Evolutionary conservation across 257 asterid species (phyloP).

Genomic region (Paraleonurus japonicus): DNA sequence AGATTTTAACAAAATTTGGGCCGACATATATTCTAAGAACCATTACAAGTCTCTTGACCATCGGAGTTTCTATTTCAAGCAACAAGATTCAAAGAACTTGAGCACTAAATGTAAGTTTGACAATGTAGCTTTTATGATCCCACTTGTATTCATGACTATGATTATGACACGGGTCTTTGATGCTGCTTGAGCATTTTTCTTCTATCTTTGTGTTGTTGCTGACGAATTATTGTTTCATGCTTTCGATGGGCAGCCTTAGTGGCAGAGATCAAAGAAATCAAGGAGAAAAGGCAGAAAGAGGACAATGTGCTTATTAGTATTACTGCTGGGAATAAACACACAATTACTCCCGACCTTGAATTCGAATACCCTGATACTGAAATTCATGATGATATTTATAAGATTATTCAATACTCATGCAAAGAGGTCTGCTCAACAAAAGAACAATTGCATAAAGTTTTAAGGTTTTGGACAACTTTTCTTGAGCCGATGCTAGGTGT

Average conservation of each 20-base stretch:
- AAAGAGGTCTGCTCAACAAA: constrained; percentile 85
- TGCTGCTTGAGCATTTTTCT: not conserved
- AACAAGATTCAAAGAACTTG: constrained; percentile 69
- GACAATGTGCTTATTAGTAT: constrained; percentile 60
- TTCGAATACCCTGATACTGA: constrained; percentile 71
- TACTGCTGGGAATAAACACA: constrained; percentile 72
- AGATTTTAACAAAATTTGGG: constrained; percentile 70
- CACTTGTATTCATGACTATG: constrained; percentile 2
- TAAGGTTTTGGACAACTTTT: constrained; percentile 77
- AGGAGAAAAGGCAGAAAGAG: constrained; percentile 79
- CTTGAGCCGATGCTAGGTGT: constrained; percentile 80
- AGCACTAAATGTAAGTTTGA: constrained; percentile 65
- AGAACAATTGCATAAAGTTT: constrained; percentile 71
- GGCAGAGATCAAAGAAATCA: constrained; percentile 81
- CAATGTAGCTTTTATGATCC: constrained; percentile 13
- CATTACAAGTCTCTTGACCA: constrained; percentile 69
- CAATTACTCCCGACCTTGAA: constrained; percentile 64
- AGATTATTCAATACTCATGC: constrained; percentile 73
- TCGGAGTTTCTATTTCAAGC: constrained; percentile 71
- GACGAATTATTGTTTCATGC: constrained; percentile 15
- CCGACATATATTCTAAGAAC: constrained; percentile 64
- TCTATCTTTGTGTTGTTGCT: constrained; percentile 15
- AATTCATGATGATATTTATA: constrained; percentile 74
- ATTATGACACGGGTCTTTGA: not conserved
- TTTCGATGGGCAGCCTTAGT: constrained; percentile 61